Evolutionary conservation across 2,329 filamentous ascomycete species (phyloP).

Genomic region (Neoascochyta sp.): DNA sequence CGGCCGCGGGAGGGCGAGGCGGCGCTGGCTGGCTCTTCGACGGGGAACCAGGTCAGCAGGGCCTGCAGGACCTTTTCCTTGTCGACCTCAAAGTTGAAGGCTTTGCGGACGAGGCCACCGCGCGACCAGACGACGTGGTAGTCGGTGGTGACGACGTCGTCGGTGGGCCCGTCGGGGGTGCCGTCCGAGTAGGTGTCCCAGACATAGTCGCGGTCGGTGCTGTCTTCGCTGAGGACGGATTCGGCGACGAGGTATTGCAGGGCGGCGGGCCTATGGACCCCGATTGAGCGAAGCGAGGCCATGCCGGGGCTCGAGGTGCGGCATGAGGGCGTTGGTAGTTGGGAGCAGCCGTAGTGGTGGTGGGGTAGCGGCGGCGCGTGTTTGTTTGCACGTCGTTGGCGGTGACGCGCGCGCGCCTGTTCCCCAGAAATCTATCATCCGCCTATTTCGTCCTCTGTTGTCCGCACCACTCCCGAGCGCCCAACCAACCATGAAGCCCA

Average conservation of each 20-base stretch:
- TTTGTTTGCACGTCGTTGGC: conserved; percentile 14
- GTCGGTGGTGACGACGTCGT: conserved; percentile 75
- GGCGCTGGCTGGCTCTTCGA: conserved; percentile 28
- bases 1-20: conserved; percentile 7
- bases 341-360: conserved; percentile 2
- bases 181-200: conserved; percentile 65
- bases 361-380: conserved; percentile 7
- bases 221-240: conserved; percentile 66
- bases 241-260: conserved; percentile 81
- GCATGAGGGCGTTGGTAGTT: conserved; percentile 27
- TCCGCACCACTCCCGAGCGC: conserved; percentile 16
- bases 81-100: conserved; percentile 82
- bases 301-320: conserved; percentile 50
- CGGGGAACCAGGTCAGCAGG: conserved; percentile 76
- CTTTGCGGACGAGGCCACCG: conserved; percentile 76
- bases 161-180: conserved; percentile 53
- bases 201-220: conserved; percentile 62
- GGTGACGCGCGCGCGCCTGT: conserved; percentile 23
- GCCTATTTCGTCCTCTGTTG: background rate
- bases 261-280: conserved; percentile 82
- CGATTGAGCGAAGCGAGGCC: conserved; percentile 87
- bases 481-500: conserved; percentile 65
- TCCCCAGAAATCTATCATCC: conserved; percentile 5
- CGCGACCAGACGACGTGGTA: conserved; percentile 84
- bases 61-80: conserved; percentile 84